These are phyloP conservation scores for Phytophthora fragariae DNA, from an alignment of 352 stramenopile species.

Conservation along the genomic window DNA sequence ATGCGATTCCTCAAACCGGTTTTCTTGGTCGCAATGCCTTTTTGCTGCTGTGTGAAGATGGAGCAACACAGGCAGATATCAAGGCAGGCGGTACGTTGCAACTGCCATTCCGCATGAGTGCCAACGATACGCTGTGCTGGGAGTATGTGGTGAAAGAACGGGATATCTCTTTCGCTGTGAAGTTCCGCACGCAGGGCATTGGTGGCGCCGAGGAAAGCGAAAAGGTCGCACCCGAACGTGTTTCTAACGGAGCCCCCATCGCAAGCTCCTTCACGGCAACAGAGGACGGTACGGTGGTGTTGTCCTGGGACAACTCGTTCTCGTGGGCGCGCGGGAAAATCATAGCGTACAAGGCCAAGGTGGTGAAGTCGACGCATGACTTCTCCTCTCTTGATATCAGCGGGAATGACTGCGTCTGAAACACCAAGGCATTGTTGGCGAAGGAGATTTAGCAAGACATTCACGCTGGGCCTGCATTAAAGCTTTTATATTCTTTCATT, in stretches of 20 bases:
- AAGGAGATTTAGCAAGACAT: not conserved
- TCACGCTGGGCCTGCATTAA: not conserved
- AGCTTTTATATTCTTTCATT: not conserved
- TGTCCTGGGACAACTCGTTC: slow-evolving; percentile 80
- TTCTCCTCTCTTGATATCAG: slow-evolving; percentile 80
- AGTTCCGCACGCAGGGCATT: slow-evolving; percentile 75
- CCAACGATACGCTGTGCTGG: slow-evolving; percentile 82
- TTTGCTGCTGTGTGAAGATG: slow-evolving; percentile 73
- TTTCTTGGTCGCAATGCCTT: slow-evolving; percentile 72
- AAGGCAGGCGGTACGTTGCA: slow-evolving; percentile 64
- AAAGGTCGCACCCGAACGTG: slow-evolving; percentile 55
- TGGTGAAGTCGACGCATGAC: slow-evolving; percentile 81
- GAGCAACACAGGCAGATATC: slow-evolving; percentile 73
- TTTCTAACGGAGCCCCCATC: slow-evolving; percentile 45
- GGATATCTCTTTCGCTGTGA: slow-evolving; percentile 77
- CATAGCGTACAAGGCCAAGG: slow-evolving; percentile 81
- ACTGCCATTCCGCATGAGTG: slow-evolving; percentile 72
- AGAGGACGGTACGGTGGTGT: slow-evolving; percentile 72
- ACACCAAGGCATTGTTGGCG: not conserved
- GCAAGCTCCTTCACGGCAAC: slow-evolving; percentile 68
- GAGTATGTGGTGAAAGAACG: slow-evolving; percentile 72
- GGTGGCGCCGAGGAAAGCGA: slow-evolving; percentile 69
- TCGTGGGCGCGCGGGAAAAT: slow-evolving; percentile 76
- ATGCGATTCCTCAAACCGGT: slow-evolving; percentile 69
- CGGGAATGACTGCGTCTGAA: slow-evolving; percentile 72